These are phyloP conservation scores for Cronartium quercuum DNA, from an alignment of 1,284 basidiomycete species.

Conservation along the genomic window DNA sequence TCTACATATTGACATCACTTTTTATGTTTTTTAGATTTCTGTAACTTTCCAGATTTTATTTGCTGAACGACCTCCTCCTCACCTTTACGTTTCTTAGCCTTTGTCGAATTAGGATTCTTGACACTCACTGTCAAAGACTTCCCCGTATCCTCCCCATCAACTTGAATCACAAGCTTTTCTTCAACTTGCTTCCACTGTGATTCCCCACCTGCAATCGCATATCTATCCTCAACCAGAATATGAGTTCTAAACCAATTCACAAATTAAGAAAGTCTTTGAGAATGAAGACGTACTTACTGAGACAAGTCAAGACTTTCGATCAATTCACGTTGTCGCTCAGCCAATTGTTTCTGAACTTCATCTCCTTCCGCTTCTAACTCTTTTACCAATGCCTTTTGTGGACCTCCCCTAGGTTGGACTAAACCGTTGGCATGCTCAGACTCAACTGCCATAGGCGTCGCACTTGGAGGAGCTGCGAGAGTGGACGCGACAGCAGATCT, in stretches of 20 bases:
- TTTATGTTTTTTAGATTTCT: background rate
- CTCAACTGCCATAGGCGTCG: background rate
- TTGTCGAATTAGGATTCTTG: slow-evolving; percentile 24
- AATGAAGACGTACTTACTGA: slow-evolving; percentile 36
- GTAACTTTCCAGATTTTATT: background rate
- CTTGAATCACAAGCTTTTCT: slow-evolving; percentile 13
- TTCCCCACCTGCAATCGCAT: slow-evolving; percentile 30
- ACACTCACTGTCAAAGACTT: slow-evolving; percentile 28
- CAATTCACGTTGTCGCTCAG: slow-evolving; percentile 34
- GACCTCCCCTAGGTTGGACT: background rate
- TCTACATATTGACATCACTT: background rate
- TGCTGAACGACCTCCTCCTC: background rate
- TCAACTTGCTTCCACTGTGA: slow-evolving; percentile 34
- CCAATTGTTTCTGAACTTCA: slow-evolving; percentile 22
- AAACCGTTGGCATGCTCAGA: background rate
- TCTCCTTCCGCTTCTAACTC: slow-evolving; percentile 1
- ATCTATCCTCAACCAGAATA: slow-evolving; percentile 11
- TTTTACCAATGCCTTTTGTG: background rate
- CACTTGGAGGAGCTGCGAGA: background rate
- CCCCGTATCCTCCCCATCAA: background rate
- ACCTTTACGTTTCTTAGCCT: slow-evolving; percentile 11
- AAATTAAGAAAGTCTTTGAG: background rate
- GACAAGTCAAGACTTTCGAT: slow-evolving; percentile 33
- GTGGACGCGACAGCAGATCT: slow-evolving; percentile 64
- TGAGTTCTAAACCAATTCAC: background rate